These are phyloP conservation scores for Cutaneotrichosporon sp. DNA, from an alignment of 1,284 basidiomycete species.

Conservation along the genomic window DNA sequence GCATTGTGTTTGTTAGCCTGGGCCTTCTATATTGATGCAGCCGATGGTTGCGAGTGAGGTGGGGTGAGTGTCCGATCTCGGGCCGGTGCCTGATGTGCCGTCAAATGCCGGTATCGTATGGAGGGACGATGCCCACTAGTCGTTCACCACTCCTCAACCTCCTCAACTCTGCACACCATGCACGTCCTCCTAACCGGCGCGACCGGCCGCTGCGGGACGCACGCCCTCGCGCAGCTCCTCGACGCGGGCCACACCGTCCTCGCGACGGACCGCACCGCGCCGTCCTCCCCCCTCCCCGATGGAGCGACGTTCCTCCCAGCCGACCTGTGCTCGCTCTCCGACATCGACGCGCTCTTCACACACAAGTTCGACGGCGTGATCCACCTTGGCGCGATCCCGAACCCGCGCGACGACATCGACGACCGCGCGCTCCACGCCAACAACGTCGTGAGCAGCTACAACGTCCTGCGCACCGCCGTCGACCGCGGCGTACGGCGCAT, in stretches of 20 bases:
- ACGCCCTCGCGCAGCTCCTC: constrained; percentile 33
- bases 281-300: constrained; percentile 19
- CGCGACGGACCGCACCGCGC: constrained; percentile 40
- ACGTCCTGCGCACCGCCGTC: constrained; percentile 48
- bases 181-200: constrained; percentile 52
- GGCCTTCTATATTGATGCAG: neutral
- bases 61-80: neutral
- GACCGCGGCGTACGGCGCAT: constrained; percentile 43
- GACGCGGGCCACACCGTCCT: constrained; percentile 37
- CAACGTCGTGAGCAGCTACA: constrained; percentile 46
- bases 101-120: neutral
- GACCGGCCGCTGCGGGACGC: constrained; percentile 38
- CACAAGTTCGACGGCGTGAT: constrained; percentile 43
- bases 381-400: constrained; percentile 51
- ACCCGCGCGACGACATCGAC: constrained; percentile 35
- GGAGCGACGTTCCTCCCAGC: constrained; percentile 24
- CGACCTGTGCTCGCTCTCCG: constrained; percentile 35
- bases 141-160: neutral
- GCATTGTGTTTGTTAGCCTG: neutral
- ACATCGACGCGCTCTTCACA: constrained; percentile 33
- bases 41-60: neutral
- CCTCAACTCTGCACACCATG: constrained; percentile 24
- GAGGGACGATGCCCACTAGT: too few relatives aligned
- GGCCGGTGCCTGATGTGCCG: neutral
- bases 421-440: constrained; percentile 45